Conservation (phyloP, 768 basidiomycete species). For the Mycena rosella region DNA sequence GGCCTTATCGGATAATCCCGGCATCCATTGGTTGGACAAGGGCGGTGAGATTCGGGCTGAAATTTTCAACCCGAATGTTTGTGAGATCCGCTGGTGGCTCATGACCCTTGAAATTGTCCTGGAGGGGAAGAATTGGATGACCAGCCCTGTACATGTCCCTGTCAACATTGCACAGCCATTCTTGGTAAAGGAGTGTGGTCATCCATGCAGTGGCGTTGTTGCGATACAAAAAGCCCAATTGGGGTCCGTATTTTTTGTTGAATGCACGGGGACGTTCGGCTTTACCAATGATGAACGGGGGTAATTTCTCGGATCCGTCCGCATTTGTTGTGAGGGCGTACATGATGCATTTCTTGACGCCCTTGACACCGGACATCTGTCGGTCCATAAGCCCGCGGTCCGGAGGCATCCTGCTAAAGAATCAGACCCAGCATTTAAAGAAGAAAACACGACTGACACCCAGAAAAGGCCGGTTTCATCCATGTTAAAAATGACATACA, state of each 20-base stretch:
- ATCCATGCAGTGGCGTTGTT: too few species aligned
- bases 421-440: too few species aligned
- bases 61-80: background rate
- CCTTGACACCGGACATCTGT: constrained; percentile 36
- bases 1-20: constrained; percentile 41
- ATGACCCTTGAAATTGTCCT: background rate
- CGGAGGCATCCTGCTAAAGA: constrained; percentile 32
- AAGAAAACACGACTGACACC: too few species aligned
- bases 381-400: constrained; percentile 30
- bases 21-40: too few species aligned
- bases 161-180: too few species aligned
- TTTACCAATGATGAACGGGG: constrained; percentile 2
- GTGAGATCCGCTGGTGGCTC: background rate
- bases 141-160: background rate
- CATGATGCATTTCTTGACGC: constrained; percentile 34
- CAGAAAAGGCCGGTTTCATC: too few species aligned
- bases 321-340: constrained; percentile 37
- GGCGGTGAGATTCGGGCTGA: constrained; percentile 37
- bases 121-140: background rate
- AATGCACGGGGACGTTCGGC: too few species aligned
- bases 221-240: too few species aligned
- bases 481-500: constrained; percentile 44
- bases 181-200: too few species aligned
- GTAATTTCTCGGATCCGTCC: constrained; percentile 30
- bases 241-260: too few species aligned